Evolutionary conservation across 1,284 basidiomycete genomes (phyloP).

Genomic region (Thecaphora thlaspeos): DNA sequence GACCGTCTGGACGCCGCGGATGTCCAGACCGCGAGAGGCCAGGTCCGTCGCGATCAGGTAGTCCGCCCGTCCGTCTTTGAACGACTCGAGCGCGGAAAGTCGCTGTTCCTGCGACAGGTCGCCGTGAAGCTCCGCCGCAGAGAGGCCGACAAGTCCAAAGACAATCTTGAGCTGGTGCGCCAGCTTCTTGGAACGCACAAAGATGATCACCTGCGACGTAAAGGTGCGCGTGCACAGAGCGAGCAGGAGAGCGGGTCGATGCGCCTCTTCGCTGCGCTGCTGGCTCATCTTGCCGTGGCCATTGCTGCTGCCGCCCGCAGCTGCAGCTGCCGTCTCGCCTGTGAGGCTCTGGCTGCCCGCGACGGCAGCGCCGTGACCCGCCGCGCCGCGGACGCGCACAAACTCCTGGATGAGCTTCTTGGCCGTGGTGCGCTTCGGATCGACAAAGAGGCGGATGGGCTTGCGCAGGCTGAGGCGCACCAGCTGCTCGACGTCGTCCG

Average conservation of each 20-base stretch:
- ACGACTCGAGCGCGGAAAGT: constrained; percentile 81
- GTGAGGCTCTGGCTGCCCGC: constrained; percentile 62
- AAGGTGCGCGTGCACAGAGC: constrained; percentile 87
- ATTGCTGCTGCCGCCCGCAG: constrained; percentile 86
- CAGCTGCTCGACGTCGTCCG: constrained; percentile 87
- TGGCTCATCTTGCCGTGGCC: constrained; percentile 72
- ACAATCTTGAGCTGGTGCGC: constrained; percentile 96
- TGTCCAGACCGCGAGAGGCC: constrained; percentile 96
- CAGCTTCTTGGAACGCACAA: constrained; percentile 98
- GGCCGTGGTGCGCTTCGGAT: constrained; percentile 84
- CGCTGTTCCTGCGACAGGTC: constrained; percentile 97
- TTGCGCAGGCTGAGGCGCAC: constrained; percentile 87
- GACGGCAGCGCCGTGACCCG: constrained; percentile 13
- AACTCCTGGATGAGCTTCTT: constrained; percentile 93
- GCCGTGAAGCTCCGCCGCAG: constrained; percentile 84
- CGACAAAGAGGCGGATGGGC: constrained; percentile 80
- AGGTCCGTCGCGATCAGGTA: constrained; percentile 91
- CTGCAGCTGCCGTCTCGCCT: constrained; percentile 65
- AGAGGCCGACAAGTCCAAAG: constrained; percentile 81
- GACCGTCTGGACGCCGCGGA: constrained; percentile 90
- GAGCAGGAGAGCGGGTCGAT: constrained; percentile 86
- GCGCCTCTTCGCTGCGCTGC: constrained; percentile 72
- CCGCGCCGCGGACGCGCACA: constrained; percentile 45
- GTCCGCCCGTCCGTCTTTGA: constrained; percentile 80
- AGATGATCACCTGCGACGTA: constrained; percentile 90